Percentiles rank a stretch among this genome's conserved stretches.
Conservation (phyloP, 2,329 filamentous ascomycete species). For the Pestalotiopsis sp. region DNA sequence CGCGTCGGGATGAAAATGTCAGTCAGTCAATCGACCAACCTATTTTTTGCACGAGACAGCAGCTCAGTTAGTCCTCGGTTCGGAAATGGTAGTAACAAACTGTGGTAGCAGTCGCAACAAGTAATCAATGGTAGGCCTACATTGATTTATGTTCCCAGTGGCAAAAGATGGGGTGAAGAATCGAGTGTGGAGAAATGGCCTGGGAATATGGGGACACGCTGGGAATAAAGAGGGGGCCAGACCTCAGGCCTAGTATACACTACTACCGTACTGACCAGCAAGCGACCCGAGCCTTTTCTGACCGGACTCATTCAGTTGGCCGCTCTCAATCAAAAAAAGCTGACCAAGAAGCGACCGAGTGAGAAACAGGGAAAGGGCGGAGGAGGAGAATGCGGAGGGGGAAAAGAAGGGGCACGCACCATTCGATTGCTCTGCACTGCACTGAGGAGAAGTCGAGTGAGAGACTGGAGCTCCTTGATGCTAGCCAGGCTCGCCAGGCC, state of each 20-base stretch:
- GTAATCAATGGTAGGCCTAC: neutral
- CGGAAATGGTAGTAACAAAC: neutral
- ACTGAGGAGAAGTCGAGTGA: neutral
- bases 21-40: too few species aligned
- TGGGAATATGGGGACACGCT: neutral
- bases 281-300: too few species aligned
- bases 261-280: too few species aligned
- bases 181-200: neutral
- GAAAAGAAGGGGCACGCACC: too few species aligned
- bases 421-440: too few species aligned
- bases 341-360: too few species aligned
- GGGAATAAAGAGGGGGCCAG: neutral
- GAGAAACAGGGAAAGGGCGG: too few species aligned
- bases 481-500: neutral
- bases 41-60: too few species aligned
- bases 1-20: too few species aligned
- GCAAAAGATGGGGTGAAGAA: constrained; percentile 10
- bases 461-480: neutral
- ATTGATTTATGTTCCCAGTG: neutral
- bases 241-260: neutral
- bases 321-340: too few species aligned
- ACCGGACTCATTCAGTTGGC: too few species aligned
- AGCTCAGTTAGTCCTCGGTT: neutral
- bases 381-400: too few species aligned
- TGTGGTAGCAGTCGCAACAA: neutral